Conservation (phyloP, 108 stramenopile genomes). For the Nitzschia putrida region DNA sequence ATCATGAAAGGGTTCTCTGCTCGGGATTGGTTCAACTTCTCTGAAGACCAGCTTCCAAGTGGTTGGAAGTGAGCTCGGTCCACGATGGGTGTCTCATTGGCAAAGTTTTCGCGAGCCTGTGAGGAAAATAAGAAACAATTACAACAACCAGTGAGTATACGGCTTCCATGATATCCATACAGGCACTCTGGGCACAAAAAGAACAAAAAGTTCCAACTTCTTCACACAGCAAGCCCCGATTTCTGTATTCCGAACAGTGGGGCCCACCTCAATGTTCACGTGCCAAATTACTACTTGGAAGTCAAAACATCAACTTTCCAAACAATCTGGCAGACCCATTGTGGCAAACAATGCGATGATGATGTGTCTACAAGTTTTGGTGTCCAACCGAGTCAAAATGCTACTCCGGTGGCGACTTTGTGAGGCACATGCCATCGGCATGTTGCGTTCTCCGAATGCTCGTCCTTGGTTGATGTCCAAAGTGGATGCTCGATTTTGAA, state of each 20-base stretch:
- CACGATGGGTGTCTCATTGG: constrained; percentile 24
- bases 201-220: background rate
- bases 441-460: background rate
- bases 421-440: background rate
- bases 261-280: background rate
- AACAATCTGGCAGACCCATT: too few species aligned
- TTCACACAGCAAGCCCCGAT: background rate
- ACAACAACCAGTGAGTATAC: background rate
- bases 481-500: background rate
- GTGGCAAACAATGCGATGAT: too few species aligned
- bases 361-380: too few species aligned
- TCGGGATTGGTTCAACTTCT: constrained; percentile 42
- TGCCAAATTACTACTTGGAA: background rate
- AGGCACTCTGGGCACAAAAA: background rate
- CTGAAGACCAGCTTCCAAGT: constrained; percentile 51
- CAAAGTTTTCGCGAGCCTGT: constrained; percentile 41
- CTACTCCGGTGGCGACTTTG: background rate
- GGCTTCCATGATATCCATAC: too few species aligned
- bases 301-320: background rate
- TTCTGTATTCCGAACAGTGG: background rate
- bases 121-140: background rate
- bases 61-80: constrained; percentile 56
- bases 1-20: constrained; percentile 54
- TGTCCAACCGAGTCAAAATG: too few species aligned
- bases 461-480: background rate